phyloP scores from a whole-genome alignment of 768 basidiomycete genomes.

The Cystofilobasidium ferigula region DNA sequence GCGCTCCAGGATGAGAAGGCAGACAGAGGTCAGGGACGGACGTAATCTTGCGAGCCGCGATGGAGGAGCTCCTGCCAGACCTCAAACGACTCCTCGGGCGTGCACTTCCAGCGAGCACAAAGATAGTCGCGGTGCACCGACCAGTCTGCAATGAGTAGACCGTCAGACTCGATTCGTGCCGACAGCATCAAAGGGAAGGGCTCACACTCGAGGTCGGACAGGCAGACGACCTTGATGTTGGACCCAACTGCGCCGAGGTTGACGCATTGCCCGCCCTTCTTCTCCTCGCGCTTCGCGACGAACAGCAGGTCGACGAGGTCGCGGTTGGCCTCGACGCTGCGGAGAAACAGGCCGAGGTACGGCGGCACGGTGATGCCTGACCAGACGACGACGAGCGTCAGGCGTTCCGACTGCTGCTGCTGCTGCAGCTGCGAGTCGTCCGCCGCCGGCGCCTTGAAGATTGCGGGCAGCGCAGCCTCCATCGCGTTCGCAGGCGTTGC shows the following conservation, averaged over 20 bases:
- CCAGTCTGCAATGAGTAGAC: conserved; percentile 9
- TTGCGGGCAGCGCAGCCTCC: background rate
- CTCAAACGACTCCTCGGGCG: background rate
- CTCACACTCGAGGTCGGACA: conserved; percentile 16
- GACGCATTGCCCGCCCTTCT: conserved; percentile 5
- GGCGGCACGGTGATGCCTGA: conserved; percentile 1
- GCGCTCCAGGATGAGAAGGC: background rate
- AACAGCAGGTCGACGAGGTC: conserved; percentile 19
- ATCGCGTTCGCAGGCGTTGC: background rate
- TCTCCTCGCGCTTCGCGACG: conserved; percentile 13
- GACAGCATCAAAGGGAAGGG: background rate
- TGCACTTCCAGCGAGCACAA: conserved; percentile 11
- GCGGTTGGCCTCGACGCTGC: conserved; percentile 10
- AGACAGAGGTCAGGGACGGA: background rate
- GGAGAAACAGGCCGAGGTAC: conserved; percentile 19
- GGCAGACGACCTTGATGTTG: conserved; percentile 11
- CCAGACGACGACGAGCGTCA: conserved; percentile 24
- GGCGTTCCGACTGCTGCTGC: conserved; percentile 1
- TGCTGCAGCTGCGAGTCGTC: too few species aligned
- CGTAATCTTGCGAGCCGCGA: conserved; percentile 6
- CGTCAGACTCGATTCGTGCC: background rate
- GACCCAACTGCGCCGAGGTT: conserved; percentile 8
- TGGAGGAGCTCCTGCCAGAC: conserved; percentile 1
- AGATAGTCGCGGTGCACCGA: conserved; percentile 19
- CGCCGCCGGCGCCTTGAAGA: background rate